These are phyloP conservation scores for Lagerstroemia speciosa DNA, from an alignment of 345 rosid species.

Conservation along the genomic window DNA sequence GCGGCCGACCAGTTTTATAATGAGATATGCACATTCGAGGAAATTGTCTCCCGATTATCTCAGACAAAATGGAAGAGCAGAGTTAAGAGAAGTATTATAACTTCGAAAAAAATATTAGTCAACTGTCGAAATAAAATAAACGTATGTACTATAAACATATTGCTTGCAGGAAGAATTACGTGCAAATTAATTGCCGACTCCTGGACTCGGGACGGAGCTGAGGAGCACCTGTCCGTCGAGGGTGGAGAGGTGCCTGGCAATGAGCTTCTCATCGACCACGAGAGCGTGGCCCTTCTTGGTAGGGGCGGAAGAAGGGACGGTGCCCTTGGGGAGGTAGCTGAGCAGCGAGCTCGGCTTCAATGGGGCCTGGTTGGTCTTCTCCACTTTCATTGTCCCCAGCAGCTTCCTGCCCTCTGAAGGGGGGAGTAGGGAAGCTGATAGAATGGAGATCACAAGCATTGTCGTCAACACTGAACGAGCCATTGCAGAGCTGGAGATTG, in stretches of 20 bases:
- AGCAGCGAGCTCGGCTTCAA: slow-evolving; percentile 29
- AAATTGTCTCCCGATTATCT: neutral
- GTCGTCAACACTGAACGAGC: slow-evolving; percentile 27
- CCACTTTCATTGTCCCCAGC: neutral
- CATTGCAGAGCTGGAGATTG: slow-evolving; percentile 16
- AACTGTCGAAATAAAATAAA: neutral
- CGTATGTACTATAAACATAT: no score
- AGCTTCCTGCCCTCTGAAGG: slow-evolving; percentile 42
- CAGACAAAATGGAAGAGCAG: neutral
- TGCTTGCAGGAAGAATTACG: no score
- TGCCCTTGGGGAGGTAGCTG: slow-evolving; percentile 56
- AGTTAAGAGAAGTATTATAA: neutral
- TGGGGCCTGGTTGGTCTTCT: slow-evolving; percentile 11
- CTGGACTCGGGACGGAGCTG: slow-evolving; percentile 77
- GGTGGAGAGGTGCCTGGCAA: slow-evolving; percentile 45
- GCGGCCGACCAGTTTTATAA: neutral
- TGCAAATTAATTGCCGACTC: slow-evolving; percentile 45
- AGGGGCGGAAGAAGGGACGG: slow-evolving; percentile 47
- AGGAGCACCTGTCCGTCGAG: slow-evolving; percentile 45
- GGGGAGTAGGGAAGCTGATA: slow-evolving; percentile 22
- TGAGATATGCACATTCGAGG: no score
- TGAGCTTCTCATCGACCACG: slow-evolving; percentile 37
- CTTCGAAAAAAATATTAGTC: no score
- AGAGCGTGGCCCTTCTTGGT: slow-evolving; percentile 56
- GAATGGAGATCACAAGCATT: slow-evolving; percentile 21